Base-by-base conservation (phyloP, 805 yeast genomes). In the Ogataea nakhonphanomensis region DNA sequence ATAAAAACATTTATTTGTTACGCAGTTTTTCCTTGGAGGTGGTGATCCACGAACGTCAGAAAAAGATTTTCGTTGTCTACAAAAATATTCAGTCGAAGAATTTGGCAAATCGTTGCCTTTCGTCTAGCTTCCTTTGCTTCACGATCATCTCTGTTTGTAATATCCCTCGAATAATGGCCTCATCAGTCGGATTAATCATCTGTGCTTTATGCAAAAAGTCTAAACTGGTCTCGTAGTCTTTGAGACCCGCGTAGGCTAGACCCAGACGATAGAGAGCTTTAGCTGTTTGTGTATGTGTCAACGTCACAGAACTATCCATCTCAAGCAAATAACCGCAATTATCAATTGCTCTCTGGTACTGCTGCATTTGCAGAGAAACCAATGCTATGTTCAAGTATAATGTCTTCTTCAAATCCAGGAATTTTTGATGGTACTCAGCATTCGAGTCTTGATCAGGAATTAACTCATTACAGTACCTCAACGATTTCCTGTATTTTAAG, bases 361-460 rank as follows among this genome's bases (percentile, higher is more conserved):
- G 63, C 34, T 71, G 60, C 46, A 76, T 44, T 41, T 79, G 76
- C 29, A 78, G 63, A 27, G 71, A 58, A 0, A 71, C 75, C 38
- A 85, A 59, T 1, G 85, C 71, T n/a, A 84, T 49, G 51, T 85
- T 85, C 46, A 76, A 60, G 48, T 73, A 78, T 7, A 75, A 34
- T 8, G 68, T 72, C 59, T 70, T 73, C 52, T 75, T 76, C 47
- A 76, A 55, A 3, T 69, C 74, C 25, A 64, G 51, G 55, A 79
- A 84, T 47, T 74, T 73, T 4, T 50, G 49, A 48, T 64, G 70
- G 60, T 71, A 66, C 14, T 73, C 75, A 10, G 78, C 73, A 49
- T 81, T 82, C 21, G 72, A 71, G 32, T 81, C 89, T 25, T 64
- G 62, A 51, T 84, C 93, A 0, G 95, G 93, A 11, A 81, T 69